Conservation (phyloP, 352 stramenopile genomes). For the Phytophthora foliorum region DNA sequence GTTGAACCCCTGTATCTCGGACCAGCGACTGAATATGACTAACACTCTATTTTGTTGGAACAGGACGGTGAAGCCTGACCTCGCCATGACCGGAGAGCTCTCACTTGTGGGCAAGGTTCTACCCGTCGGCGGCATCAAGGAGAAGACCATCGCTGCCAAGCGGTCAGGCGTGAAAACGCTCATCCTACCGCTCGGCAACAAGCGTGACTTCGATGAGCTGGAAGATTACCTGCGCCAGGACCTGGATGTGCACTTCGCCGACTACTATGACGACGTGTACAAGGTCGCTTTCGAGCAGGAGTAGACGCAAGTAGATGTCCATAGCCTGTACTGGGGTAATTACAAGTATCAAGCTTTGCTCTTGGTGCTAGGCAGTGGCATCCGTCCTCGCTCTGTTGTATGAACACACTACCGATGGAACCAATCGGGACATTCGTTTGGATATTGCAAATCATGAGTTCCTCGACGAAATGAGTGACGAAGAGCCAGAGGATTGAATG, state of each 20-base stretch:
- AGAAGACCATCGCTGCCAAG: conserved; percentile 99
- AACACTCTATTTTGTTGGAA: conserved; percentile 18
- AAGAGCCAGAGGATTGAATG: not conserved
- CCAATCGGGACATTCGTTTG: not conserved
- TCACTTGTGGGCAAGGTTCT: conserved; percentile 98
- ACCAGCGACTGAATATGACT: conserved; percentile 5
- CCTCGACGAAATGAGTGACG: not conserved
- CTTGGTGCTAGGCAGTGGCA: too few species aligned
- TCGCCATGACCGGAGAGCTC: conserved; percentile 98
- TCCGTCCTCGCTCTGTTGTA: too few species aligned
- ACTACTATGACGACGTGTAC: conserved; percentile 97
- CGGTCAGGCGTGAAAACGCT: conserved; percentile 96
- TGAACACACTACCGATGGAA: too few species aligned
- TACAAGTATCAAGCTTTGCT: conserved; percentile 15
- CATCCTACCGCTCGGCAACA: conserved; percentile 95
- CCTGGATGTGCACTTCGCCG: conserved; percentile 97
- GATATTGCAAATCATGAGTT: not conserved
- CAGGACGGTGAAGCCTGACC: conserved; percentile 93
- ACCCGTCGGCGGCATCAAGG: conserved; percentile 99
- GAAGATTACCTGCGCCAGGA: conserved; percentile 97
- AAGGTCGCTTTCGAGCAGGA: conserved; percentile 92
- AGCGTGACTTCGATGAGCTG: conserved; percentile 97
- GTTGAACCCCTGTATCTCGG: not conserved
- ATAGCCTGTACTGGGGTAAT: conserved; percentile 7
- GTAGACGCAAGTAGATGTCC: conserved; percentile 15